These are phyloP conservation scores for Verticillium nonalfalfae DNA, from an alignment of 2,329 filamentous ascomycete genomes.

Conservation along the genomic window DNA sequence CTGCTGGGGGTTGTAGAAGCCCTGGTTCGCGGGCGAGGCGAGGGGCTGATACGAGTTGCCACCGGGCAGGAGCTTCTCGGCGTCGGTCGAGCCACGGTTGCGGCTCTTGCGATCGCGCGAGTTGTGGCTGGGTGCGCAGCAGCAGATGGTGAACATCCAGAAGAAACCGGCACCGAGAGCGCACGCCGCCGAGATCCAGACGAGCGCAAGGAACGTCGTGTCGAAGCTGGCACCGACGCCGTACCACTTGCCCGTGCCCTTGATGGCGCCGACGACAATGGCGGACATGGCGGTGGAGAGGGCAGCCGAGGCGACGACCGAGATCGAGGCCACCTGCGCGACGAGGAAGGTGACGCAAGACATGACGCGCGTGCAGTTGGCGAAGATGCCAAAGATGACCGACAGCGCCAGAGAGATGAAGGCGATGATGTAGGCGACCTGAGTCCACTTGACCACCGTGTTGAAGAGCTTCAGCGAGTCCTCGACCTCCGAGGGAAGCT, in stretches of 20 bases:
- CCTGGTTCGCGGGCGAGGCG: constrained; percentile 27
- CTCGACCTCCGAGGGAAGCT: constrained; percentile 61
- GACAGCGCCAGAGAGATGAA: constrained; percentile 64
- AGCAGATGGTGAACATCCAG: constrained; percentile 90
- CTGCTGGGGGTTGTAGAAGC: constrained; percentile 30
- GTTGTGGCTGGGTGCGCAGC: constrained; percentile 57
- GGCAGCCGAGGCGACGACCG: constrained; percentile 56
- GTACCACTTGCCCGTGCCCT: constrained; percentile 62
- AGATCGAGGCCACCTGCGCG: constrained; percentile 51
- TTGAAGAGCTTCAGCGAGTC: constrained; percentile 67
- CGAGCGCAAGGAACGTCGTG: constrained; percentile 59
- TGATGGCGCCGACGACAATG: constrained; percentile 62
- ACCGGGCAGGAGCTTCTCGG: constrained; percentile 45
- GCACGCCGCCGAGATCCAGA: constrained; percentile 78
- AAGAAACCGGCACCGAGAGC: constrained; percentile 72
- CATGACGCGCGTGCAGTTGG: constrained; percentile 75
- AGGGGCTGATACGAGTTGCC: constrained; percentile 39
- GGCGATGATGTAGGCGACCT: constrained; percentile 72
- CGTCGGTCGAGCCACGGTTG: constrained; percentile 23
- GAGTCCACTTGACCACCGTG: constrained; percentile 73
- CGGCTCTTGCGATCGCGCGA: constrained; percentile 21
- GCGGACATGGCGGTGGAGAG: constrained; percentile 70
- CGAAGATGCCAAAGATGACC: constrained; percentile 72
- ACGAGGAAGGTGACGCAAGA: constrained; percentile 79
- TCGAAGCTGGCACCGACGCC: constrained; percentile 63